These are phyloP conservation scores for Pseudisothecium myosuroides DNA, from an alignment of 225 moss, liverwort and hornwort genomes.

Conservation along the genomic window DNA sequence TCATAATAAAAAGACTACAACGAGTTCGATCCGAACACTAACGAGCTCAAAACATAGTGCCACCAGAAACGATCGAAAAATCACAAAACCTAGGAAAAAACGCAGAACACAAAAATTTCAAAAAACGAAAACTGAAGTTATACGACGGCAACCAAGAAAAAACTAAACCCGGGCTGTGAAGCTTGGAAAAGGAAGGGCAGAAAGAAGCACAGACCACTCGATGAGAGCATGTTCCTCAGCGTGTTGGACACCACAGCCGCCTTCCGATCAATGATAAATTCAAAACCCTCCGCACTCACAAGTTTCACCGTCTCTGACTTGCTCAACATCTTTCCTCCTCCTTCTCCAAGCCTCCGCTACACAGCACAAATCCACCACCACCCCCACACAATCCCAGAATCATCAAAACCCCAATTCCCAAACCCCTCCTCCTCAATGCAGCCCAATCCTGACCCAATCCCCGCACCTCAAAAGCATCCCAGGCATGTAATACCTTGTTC, in stretches of 20 bases:
- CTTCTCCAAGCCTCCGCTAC: neutral
- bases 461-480: neutral
- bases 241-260: constrained; percentile 83
- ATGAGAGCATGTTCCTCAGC: constrained; percentile 73
- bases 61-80: neutral
- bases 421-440: neutral
- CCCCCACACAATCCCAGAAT: neutral
- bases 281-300: constrained; percentile 84
- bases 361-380: neutral
- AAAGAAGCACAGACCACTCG: constrained; percentile 32
- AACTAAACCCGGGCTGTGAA: neutral
- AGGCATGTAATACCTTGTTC: neutral
- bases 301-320: constrained; percentile 81
- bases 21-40: neutral
- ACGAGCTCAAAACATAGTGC: neutral
- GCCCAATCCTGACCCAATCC: neutral
- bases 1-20: neutral
- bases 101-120: neutral
- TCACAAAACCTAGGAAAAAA: neutral
- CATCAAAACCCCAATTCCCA: neutral
- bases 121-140: neutral
- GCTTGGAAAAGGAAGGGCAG: neutral
- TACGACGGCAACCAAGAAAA: neutral
- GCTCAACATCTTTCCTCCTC: constrained; percentile 23
- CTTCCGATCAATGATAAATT: constrained; percentile 78